Conservation (phyloP, 805 yeast genomes). For the Wickerhamiella nectarea region DNA sequence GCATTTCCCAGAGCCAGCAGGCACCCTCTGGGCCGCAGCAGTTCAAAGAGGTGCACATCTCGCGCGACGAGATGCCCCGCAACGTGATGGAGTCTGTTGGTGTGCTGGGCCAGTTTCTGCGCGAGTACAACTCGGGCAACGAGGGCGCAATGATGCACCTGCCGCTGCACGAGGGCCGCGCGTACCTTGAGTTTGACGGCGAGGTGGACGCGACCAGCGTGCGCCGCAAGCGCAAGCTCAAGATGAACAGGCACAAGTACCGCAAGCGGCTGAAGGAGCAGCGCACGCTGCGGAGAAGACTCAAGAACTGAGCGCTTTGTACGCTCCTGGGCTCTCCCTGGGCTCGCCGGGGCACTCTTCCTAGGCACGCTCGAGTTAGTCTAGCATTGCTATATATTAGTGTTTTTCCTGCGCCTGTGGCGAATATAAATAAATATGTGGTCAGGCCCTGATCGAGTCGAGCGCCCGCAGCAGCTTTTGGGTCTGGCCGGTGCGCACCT, state of each 20-base stretch:
- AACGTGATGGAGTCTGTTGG: constrained; percentile 10
- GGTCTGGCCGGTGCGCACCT: constrained; percentile 28
- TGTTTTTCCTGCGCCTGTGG: too few relatives aligned
- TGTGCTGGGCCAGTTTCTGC: constrained; percentile 8
- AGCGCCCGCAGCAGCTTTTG: too few relatives aligned
- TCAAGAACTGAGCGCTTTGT: too few relatives aligned
- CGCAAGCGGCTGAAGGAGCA: constrained; percentile 95
- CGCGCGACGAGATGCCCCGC: constrained; percentile 7
- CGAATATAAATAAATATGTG: too few relatives aligned
- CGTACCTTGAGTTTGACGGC: constrained; percentile 5
- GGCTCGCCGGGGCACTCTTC: too few relatives aligned
- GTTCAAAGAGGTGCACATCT: not conserved
- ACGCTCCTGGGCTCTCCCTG: too few relatives aligned
- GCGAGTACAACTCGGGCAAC: constrained; percentile 4
- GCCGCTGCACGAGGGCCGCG: constrained; percentile 7
- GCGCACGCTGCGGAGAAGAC: constrained; percentile 33
- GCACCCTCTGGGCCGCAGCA: not conserved
- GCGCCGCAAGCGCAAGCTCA: constrained; percentile 54
- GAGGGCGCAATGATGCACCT: constrained; percentile 1
- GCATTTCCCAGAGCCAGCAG: constrained; percentile 1
- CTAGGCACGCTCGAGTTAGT: too few relatives aligned
- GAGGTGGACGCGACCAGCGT: constrained; percentile 27
- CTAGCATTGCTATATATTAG: too few relatives aligned
- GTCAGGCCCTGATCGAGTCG: too few relatives aligned
- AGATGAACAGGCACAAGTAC: constrained; percentile 95